A percentile compares a stretch with the other conserved stretches of the same genome.
Conservation (phyloP, 345 rosid genomes). For the Lepidium sativum region DNA sequence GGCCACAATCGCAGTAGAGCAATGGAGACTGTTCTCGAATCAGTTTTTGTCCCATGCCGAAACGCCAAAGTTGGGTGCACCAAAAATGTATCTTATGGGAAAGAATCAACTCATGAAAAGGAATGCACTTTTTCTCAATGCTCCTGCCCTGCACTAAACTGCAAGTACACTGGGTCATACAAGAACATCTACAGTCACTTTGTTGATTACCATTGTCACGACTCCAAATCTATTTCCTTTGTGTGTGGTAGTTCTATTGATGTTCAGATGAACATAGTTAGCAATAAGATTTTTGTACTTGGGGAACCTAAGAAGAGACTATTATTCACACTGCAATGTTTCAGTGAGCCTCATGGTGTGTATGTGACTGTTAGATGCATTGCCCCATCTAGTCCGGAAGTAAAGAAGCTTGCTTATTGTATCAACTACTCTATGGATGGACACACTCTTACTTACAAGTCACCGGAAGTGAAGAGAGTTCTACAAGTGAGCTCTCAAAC, state of each 20-base stretch:
- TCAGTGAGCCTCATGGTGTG: not conserved
- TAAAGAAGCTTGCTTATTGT: not conserved
- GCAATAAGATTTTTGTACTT: not conserved
- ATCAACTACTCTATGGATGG: not conserved
- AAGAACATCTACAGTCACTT: constrained; percentile 21
- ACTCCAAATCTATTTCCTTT: too few species aligned
- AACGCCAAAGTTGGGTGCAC: constrained; percentile 36
- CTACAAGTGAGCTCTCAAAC: not conserved
- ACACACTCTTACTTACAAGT: not conserved
- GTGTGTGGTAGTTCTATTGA: not conserved
- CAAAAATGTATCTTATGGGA: constrained; percentile 16
- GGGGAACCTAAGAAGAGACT: not conserved
- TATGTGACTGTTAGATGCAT: not conserved
- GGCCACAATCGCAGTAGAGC: constrained; percentile 44
- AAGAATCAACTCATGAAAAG: constrained; percentile 34
- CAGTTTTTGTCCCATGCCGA: constrained; percentile 32
- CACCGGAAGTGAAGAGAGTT: not conserved
- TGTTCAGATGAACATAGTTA: not conserved
- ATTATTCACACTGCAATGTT: not conserved
- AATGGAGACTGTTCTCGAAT: constrained; percentile 38
- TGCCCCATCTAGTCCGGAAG: not conserved
- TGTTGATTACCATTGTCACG: too few species aligned
- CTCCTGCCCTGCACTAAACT: constrained; percentile 38
- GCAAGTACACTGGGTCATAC: constrained; percentile 31
- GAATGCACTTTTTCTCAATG: constrained; percentile 27